Conservation (phyloP, 2,329 filamentous ascomycete species). For the Xylariaceae sp. region DNA sequence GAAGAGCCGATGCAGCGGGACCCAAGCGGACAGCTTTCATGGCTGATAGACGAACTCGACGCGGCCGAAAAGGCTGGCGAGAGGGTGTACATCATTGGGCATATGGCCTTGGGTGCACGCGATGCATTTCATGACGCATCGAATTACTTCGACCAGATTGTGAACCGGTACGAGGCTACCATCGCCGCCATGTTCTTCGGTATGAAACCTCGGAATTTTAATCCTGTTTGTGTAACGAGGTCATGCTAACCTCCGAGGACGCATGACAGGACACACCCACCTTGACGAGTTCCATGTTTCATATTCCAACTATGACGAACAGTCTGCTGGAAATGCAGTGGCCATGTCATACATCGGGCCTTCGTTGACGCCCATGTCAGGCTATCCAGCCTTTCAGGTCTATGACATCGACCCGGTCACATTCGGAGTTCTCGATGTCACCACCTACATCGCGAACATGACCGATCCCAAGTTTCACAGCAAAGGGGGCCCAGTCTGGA, state of each 20-base stretch:
- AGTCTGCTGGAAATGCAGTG: slow-evolving; percentile 38
- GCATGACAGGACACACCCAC: slow-evolving; percentile 43
- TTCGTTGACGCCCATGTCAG: slow-evolving; percentile 49
- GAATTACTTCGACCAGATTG: slow-evolving; percentile 48
- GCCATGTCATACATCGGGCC: slow-evolving; percentile 50
- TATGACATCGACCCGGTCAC: slow-evolving; percentile 54
- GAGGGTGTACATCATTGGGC: slow-evolving; percentile 52
- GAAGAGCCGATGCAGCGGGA: slow-evolving; percentile 44
- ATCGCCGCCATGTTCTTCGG: slow-evolving; percentile 53
- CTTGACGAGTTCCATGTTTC: slow-evolving; percentile 51
- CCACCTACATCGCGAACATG: slow-evolving; percentile 51
- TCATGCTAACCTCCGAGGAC: not conserved
- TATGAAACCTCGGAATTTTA: slow-evolving; percentile 3
- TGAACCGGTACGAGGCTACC: slow-evolving; percentile 48
- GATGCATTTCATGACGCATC: slow-evolving; percentile 49
- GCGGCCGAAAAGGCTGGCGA: slow-evolving; percentile 46
- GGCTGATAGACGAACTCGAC: slow-evolving; percentile 49
- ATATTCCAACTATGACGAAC: slow-evolving; percentile 43
- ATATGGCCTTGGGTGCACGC: slow-evolving; percentile 47
- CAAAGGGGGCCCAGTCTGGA: slow-evolving; percentile 43
- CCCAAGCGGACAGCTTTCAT: slow-evolving; percentile 46
- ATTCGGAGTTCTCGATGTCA: slow-evolving; percentile 49
- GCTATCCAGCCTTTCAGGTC: slow-evolving; percentile 52
- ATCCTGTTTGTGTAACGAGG: not conserved
- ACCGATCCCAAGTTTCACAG: slow-evolving; percentile 38